Evolutionary conservation across 371 early-diverging fungal species (phyloP), one percentile per base, ranked within the genome.

Genomic region (Sporodiniella umbellata): DNA sequence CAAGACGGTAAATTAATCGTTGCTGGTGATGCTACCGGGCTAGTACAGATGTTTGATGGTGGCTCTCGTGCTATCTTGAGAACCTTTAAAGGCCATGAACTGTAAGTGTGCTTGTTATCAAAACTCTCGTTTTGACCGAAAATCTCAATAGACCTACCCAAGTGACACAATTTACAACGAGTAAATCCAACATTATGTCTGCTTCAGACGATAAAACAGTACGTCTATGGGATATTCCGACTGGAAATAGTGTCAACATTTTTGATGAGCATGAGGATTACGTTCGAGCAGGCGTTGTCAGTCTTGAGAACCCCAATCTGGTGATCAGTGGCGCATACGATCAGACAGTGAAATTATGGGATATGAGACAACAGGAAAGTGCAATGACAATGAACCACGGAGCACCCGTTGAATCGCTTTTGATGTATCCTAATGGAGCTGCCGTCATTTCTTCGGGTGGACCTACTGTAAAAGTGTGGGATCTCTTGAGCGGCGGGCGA

Each of bases 311-410:
- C 65, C 90, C 92, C 26, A 83, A 89, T 43, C 53, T 95, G 54
- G 60, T 94, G 51, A 56, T 92, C 10, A 86, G 93, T 3, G 95
- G 96, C 7, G 93, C 96, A 0, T 98, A 96, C 64, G 98, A 98
- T 69, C 94, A 92, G 62, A 93, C 94, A 15, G 89, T 96, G 25
- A 83, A 81, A 58, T 68, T 96, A 15, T 98, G 91, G 89, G 98
- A 98, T 73, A 66, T 85, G 60, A 85, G 96, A 44, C 74, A 86
- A 33, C 80, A 81, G 45, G 60, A 61, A 8, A 86, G 92, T 68
- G 80, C 80, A 7, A 80, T 90, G 73, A 88, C 89, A 3, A 81
- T 96, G 78, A 66, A 82, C 38, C 94, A 93, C 56, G 93, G 83
- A 22, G 80, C 81, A 8, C 98, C 98, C 11, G 90, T 96, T 1